Evolutionary conservation across 495 filamentous ascomycete genomes (phyloP).

Genomic region (Penicillium samsonianum): DNA sequence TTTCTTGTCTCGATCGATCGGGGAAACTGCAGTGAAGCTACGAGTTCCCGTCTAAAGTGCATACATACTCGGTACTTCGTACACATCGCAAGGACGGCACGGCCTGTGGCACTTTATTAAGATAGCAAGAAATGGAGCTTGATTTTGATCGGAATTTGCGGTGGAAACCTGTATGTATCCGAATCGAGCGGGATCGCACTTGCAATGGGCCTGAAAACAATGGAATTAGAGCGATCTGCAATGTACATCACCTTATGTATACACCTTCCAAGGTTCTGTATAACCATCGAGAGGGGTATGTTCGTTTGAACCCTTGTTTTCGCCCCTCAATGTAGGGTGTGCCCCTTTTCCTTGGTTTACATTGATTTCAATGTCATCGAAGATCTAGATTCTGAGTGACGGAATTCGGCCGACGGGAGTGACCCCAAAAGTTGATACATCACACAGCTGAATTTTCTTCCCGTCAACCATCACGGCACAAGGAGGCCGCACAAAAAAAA

Average conservation of each 20-base stretch:
- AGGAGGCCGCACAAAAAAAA: background rate
- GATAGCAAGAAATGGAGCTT: background rate
- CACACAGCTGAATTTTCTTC: constrained; percentile 8
- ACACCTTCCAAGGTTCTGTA: background rate
- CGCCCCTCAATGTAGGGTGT: background rate
- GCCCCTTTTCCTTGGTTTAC: background rate
- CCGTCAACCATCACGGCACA: constrained; percentile 8
- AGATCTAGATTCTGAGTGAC: constrained; percentile 2
- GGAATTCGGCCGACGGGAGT: background rate
- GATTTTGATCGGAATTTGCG: background rate
- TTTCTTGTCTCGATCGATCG: constrained; percentile 27
- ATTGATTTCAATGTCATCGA: background rate
- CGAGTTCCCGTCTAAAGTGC: constrained; percentile 3
- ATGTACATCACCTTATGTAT: constrained; percentile 7
- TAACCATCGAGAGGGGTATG: constrained; percentile 1
- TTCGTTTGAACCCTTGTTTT: constrained; percentile 5
- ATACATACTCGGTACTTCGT: background rate
- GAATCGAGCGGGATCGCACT: constrained; percentile 17
- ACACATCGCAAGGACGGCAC: constrained; percentile 21
- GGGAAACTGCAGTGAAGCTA: constrained; percentile 25
- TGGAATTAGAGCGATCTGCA: constrained; percentile 20
- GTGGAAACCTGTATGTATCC: background rate
- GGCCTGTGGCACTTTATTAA: constrained; percentile 5
- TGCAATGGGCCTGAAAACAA: constrained; percentile 11
- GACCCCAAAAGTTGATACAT: constrained; percentile 15